Evolutionary conservation across 139 green algal species (phyloP).

Genomic region (Chlorella sp.): DNA sequence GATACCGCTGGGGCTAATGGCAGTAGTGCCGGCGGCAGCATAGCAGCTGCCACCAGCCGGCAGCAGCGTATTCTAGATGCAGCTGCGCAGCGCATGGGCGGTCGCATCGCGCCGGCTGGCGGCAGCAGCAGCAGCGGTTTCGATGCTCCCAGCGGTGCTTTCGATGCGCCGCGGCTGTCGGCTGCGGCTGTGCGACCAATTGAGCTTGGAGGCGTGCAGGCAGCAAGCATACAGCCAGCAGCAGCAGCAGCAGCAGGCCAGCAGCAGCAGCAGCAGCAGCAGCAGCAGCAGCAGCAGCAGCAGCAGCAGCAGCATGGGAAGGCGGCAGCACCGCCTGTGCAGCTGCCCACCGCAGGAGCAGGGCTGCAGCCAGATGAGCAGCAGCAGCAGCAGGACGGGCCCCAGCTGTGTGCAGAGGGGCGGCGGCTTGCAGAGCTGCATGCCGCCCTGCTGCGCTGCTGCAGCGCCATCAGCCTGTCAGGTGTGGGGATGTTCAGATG

Average conservation of each 20-base stretch:
- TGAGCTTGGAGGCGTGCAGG: too few relatives aligned
- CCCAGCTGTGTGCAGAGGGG: not conserved
- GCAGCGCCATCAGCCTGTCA: conserved; percentile 24
- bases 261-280: not conserved
- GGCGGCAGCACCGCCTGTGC: too few relatives aligned
- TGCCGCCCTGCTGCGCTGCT: conserved; percentile 11
- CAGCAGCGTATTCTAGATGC: not conserved
- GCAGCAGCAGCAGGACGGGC: not conserved
- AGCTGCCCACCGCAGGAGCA: too few relatives aligned
- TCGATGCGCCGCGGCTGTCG: not conserved
- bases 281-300: not conserved
- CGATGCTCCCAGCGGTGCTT: conserved; percentile 2
- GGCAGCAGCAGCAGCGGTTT: not conserved
- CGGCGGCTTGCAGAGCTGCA: conserved; percentile 19
- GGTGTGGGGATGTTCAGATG: not conserved
- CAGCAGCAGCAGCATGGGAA: not conserved
- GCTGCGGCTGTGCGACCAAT: not conserved
- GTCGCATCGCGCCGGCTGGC: not conserved
- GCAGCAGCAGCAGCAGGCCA: not conserved
- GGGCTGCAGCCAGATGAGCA: not conserved
- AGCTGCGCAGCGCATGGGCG: not conserved
- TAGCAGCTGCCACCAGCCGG: not conserved
- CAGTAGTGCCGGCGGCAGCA: too few relatives aligned
- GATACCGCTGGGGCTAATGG: not conserved
- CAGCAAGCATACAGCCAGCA: not conserved